Evolutionary conservation across 768 basidiomycete genomes (phyloP), one percentile per base, ranked within the genome.

Genomic region (Suillus paluster): DNA sequence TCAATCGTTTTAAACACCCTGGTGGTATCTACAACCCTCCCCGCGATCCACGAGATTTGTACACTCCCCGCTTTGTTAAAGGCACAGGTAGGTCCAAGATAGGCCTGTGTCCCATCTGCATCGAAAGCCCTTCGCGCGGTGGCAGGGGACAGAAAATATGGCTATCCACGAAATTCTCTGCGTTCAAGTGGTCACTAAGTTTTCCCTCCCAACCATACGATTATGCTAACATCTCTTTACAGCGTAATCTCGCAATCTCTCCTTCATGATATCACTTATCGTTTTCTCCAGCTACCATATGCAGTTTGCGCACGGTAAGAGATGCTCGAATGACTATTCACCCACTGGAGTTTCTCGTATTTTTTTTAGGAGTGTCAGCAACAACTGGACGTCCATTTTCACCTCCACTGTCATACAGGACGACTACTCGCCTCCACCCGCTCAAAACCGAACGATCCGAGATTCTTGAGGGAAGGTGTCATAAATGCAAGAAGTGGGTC

Each of bases 111-210:
- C 92, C 92, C 0, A 83, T 94, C 54, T 94, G 92, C 67, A 71
- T 85, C 45, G 91, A 92, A 72, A 72, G 79, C 41, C 71, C 68
- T 4, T 76, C 75, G 23, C 83, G 91, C 10, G 90, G 90, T 1
- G 92, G 91, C 0, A 83, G 83, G 59, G 84, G 83, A 3, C 85
- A 83, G 67, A 80, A 81, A 42, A 63, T 88, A 30, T 94, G 92
- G 92, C 73, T 92, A 38, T 84, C 86, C 2, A 92, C 86, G 84
- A 92, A 92, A 66, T 87, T 89, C 68, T 90, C 88, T 15, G 91
- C 91, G 21, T 92, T 86, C 79, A 92, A 93, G 91, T 92, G 78
- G 89, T 41, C 23, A 33, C 8, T n/a, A 34, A 56, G 41, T 25
- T n/a, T 15, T 36, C 15, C 48, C 48, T 46, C 23, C n/a, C 21